phyloP scores from a whole-genome alignment of 371 early-diverging fungal genomes.

The Apophysomyces elegans region DNA sequence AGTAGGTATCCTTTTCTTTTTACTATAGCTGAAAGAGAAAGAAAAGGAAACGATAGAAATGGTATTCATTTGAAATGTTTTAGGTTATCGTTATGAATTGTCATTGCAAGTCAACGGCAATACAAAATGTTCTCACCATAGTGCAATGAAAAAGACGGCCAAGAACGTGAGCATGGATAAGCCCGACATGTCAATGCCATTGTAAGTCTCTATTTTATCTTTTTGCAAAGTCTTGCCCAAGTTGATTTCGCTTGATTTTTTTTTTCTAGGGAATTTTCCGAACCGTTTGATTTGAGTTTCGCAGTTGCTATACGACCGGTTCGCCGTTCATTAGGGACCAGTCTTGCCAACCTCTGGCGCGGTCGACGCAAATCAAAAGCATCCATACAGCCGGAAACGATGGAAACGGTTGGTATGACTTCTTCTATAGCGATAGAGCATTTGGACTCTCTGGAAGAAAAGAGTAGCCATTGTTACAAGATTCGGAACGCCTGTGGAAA shows the following conservation, averaged over 20 bases:
- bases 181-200: not conserved
- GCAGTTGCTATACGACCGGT: slow-evolving; percentile 2
- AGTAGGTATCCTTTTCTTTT: slow-evolving; percentile 7
- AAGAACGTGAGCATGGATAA: not conserved
- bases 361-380: not conserved
- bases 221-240: too few relatives aligned
- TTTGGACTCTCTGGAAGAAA: not conserved
- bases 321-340: not conserved
- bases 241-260: not conserved
- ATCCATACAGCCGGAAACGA: not conserved
- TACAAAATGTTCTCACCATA: slow-evolving; percentile 2
- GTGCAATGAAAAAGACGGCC: slow-evolving; percentile 10
- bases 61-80: not conserved
- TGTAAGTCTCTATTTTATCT: slow-evolving; percentile 2
- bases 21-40: not conserved
- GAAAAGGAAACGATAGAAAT: not conserved
- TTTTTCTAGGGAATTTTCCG: not conserved
- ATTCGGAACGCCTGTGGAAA: not conserved
- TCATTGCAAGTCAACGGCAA: slow-evolving; percentile 9
- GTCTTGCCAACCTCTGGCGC: not conserved
- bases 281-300: slow-evolving; percentile 13
- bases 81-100: slow-evolving; percentile 16
- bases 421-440: not conserved
- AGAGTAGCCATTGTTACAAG: not conserved
- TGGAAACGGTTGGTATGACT: not conserved